Percentiles rank a stretch among this genome's conserved stretches.
Conservation (phyloP, 495 filamentous ascomycete genomes). For the Cercophora sp. region DNA sequence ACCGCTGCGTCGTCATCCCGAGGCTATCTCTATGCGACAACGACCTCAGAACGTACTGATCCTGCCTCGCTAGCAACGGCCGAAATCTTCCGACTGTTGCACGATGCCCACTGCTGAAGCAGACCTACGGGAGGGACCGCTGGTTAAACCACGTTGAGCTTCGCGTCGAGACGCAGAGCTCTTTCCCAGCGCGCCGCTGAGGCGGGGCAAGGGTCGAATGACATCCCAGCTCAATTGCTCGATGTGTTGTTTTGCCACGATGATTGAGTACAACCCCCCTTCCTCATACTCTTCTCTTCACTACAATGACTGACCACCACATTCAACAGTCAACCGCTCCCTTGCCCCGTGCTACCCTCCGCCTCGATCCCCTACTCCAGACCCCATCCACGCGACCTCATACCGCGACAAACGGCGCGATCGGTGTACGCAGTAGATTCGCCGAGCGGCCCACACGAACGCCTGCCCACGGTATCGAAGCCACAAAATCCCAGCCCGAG, state of each 20-base stretch:
- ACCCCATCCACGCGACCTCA: not conserved
- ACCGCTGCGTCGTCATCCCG: no score
- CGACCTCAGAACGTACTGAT: no score
- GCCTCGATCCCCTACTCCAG: conserved; percentile 1
- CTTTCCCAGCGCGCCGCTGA: conserved; percentile 5
- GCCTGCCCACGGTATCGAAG: not conserved
- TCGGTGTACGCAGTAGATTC: no score
- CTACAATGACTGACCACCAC: conserved; percentile 2
- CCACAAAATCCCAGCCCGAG: not conserved
- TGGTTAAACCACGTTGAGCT: no score
- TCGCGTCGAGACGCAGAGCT: conserved; percentile 1
- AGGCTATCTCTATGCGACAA: no score
- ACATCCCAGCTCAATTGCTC: no score
- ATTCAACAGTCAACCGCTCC: conserved; percentile 5
- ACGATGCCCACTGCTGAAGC: no score
- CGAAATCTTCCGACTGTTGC: no score
- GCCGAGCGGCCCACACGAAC: not conserved
- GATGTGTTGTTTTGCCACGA: not conserved
- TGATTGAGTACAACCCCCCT: conserved; percentile 1
- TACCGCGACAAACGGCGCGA: not conserved
- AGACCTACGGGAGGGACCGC: no score
- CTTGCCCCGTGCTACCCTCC: not conserved
- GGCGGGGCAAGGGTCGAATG: conserved; percentile 9
- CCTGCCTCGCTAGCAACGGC: no score
- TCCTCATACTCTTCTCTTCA: conserved; percentile 2